Base-by-base conservation (phyloP, 306 rosid species). In the Carpinus viminea region DNA sequence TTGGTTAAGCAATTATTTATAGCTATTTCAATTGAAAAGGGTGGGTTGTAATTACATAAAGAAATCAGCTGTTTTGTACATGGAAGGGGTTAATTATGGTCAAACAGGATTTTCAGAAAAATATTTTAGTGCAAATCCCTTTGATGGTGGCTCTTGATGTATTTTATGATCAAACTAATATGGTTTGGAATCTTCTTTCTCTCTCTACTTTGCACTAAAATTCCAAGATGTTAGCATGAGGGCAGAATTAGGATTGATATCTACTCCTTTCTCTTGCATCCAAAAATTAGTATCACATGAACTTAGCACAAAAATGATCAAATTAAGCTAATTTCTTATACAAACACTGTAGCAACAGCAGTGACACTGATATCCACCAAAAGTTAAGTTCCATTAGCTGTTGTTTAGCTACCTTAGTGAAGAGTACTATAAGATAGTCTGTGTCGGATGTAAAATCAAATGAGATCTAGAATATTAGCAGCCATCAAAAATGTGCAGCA, bases 371-470 rank as follows among this genome's bases (percentile, higher is more conserved):
- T 34, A 9, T 34, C 64, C 15, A 57, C 31, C 28, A 57, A 52
- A 57, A 4, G 31, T 26, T 57, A 8, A 20, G 66, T 26, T 60
- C 68, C 21, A 11, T 26, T 24, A 26, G 36, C 60, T 55, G 24
- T 55, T n/a, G 4, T n/a, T n/a, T 6, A n/a, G 10, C 5, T 55
- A 55, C 26, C 24, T 17, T 55, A n/a, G 75, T 4, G 43, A 38
- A 38, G 43, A 4, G 43, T 3, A 3, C 43, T 38, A 38, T 38
- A 38, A 38, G 43, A 38, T 38, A 38, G 43, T 38, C 43, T 38
- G 6, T 38, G 43, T 28, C 68, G 73, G 50, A 31, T 64, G 12
- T 64, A 68, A 18, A 57, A 76, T n/a, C 64, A 76, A 81, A 66
- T 28, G 12, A 31, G 34, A 31, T 2, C 34, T 31, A 31, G 34